Conservation (phyloP, 1,284 basidiomycete genomes). For the Trichosporon ovoides region DNA sequence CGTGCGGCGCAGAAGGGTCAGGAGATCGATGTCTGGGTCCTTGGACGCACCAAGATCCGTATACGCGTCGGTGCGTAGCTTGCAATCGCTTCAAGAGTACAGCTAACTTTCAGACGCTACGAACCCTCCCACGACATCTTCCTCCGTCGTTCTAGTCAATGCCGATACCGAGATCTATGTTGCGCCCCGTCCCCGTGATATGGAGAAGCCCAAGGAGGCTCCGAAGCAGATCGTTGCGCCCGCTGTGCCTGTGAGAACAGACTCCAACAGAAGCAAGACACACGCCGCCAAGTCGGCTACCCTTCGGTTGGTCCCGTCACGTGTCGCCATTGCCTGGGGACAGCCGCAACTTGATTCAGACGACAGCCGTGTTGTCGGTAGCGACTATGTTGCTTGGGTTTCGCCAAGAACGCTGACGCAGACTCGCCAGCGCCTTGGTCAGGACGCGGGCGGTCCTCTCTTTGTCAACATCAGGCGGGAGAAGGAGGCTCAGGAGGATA, state of each 20-base stretch:
- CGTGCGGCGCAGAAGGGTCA: conserved; percentile 77
- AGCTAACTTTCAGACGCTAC: conserved; percentile 41
- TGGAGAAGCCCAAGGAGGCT: conserved; percentile 2
- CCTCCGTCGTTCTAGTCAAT: conserved; percentile 59
- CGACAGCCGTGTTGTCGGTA: conserved; percentile 15
- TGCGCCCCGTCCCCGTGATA: conserved; percentile 62
- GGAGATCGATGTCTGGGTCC: conserved; percentile 87
- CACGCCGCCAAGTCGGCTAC: conserved; percentile 6
- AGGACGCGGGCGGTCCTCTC: conserved; percentile 14
- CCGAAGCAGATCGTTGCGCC: conserved; percentile 14
- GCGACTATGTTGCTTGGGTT: conserved; percentile 11
- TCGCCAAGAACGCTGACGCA: conserved; percentile 12
- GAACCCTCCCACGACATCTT: conserved; percentile 34
- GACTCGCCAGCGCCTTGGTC: conserved; percentile 12
- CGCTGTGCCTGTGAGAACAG: neutral
- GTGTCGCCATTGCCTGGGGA: conserved; percentile 18
- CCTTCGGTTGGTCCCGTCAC: conserved; percentile 15
- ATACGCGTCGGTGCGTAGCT: conserved; percentile 66
- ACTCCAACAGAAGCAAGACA: neutral
- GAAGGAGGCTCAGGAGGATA: conserved; percentile 14
- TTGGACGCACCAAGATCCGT: conserved; percentile 76
- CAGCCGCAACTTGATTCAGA: conserved; percentile 9
- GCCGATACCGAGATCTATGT: conserved; percentile 89
- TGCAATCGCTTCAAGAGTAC: neutral
- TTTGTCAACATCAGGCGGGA: conserved; percentile 10